These are phyloP conservation scores for Candida tammaniensis DNA, from an alignment of 805 yeast genomes.

Conservation along the genomic window DNA sequence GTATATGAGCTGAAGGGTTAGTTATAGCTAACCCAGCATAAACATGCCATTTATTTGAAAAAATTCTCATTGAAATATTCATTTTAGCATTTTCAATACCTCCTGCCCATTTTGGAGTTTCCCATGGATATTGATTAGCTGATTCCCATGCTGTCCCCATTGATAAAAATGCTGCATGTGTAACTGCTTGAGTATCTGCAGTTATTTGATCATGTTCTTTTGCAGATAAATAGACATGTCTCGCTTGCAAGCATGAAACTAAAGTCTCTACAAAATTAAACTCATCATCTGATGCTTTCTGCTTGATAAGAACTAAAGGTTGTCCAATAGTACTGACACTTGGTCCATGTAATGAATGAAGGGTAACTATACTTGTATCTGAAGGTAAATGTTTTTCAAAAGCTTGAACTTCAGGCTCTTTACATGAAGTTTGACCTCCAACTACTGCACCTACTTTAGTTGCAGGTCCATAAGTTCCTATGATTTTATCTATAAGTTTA, in stretches of 20 bases:
- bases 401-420: constrained; percentile 83
- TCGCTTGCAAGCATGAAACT: constrained; percentile 73
- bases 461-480: constrained; percentile 69
- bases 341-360: constrained; percentile 96
- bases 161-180: constrained; percentile 94
- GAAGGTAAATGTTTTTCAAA: constrained; percentile 72
- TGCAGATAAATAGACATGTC: constrained; percentile 74
- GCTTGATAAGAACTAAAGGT: constrained; percentile 83
- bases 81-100: constrained; percentile 96
- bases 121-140: constrained; percentile 88
- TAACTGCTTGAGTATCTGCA: constrained; percentile 98
- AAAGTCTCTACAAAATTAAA: constrained; percentile 61
- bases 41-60: constrained; percentile 95
- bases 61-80: constrained; percentile 87
- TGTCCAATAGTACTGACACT: constrained; percentile 85
- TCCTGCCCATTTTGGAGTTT: constrained; percentile 78
- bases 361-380: constrained; percentile 79
- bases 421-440: constrained; percentile 98
- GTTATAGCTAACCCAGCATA: constrained; percentile 97
- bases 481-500: constrained; percentile 72
- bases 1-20: constrained; percentile 90
- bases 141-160: constrained; percentile 97
- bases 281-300: constrained; percentile 53
- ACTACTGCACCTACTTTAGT: constrained; percentile 86
- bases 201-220: constrained; percentile 90